These are phyloP conservation scores for Rosellinia necatrix DNA, from an alignment of 2,329 filamentous ascomycete species.

Conservation along the genomic window DNA sequence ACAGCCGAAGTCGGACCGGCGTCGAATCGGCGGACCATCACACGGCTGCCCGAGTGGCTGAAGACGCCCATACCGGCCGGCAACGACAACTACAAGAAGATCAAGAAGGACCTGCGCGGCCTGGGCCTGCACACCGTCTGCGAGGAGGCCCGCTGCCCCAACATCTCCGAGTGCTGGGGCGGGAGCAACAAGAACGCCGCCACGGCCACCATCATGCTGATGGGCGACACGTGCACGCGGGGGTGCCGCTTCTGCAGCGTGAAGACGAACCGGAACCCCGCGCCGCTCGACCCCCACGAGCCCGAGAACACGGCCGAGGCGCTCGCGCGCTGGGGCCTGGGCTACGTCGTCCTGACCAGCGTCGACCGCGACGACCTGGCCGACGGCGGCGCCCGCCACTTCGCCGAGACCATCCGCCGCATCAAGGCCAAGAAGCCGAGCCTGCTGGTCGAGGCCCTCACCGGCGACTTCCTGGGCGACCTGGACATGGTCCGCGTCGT, in stretches of 20 bases:
- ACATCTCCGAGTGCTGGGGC: constrained; percentile 98
- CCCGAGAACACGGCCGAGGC: constrained; percentile 97
- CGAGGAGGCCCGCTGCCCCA: constrained; percentile 95
- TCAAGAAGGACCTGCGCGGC: constrained; percentile 90
- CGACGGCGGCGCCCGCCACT: constrained; percentile 87
- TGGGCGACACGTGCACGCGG: constrained; percentile 97
- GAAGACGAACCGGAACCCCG: constrained; percentile 78
- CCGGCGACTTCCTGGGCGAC: constrained; percentile 86
- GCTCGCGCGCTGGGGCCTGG: constrained; percentile 87
- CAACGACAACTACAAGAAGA: constrained; percentile 84
- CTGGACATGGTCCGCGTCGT: constrained; percentile 85
- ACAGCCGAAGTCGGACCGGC: constrained; percentile 68
- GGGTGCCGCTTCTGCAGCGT: constrained; percentile 97
- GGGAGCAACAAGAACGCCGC: constrained; percentile 85
- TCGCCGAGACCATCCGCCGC: constrained; percentile 89
- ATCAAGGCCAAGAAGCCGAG: constrained; percentile 85
- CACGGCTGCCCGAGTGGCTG: constrained; percentile 86
- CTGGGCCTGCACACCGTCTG: constrained; percentile 93
- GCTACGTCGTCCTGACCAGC: constrained; percentile 91
- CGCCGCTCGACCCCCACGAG: constrained; percentile 90
- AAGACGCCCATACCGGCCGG: constrained; percentile 91
- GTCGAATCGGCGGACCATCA: constrained; percentile 67
- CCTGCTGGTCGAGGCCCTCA: constrained; percentile 81
- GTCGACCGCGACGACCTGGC: constrained; percentile 92
- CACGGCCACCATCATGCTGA: constrained; percentile 98